Percentiles rank a stretch among this genome's conserved stretches.
These are phyloP conservation scores for Leccinum angustisporum DNA, from an alignment of 1,284 basidiomycete species.

Conservation along the genomic window DNA sequence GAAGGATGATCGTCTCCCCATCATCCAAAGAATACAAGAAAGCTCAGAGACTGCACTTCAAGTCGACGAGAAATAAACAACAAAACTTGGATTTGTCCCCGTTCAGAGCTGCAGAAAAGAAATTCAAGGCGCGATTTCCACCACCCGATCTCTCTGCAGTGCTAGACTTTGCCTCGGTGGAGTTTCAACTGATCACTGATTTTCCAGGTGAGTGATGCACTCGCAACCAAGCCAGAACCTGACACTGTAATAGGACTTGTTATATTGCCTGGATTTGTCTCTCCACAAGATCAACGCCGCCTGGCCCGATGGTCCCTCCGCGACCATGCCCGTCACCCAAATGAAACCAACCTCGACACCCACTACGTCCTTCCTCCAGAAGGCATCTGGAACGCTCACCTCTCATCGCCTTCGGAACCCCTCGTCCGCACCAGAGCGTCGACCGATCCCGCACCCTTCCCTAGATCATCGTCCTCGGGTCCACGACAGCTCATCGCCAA, in stretches of 20 bases:
- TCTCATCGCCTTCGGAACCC: slow-evolving; percentile 21
- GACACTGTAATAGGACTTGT: slow-evolving; percentile 66
- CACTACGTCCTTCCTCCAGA: slow-evolving; percentile 75
- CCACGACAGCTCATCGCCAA: slow-evolving; percentile 70
- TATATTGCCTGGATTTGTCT: slow-evolving; percentile 72
- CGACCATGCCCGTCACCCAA: slow-evolving; percentile 75
- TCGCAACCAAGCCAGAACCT: background rate
- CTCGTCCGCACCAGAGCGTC: slow-evolving; percentile 42
- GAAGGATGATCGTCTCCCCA: slow-evolving; percentile 7
- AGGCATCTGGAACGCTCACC: slow-evolving; percentile 71
- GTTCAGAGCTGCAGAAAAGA: slow-evolving; percentile 75
- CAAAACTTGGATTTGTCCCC: slow-evolving; percentile 51
- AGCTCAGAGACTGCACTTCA: slow-evolving; percentile 55
- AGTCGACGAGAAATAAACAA: slow-evolving; percentile 56
- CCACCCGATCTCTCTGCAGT: slow-evolving; percentile 69
- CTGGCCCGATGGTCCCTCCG: slow-evolving; percentile 71
- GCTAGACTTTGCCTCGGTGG: slow-evolving; percentile 44
- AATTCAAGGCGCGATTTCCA: slow-evolving; percentile 72
- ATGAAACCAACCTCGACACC: slow-evolving; percentile 83
- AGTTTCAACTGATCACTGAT: background rate
- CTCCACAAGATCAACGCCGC: slow-evolving; percentile 56
- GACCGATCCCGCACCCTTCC: slow-evolving; percentile 26
- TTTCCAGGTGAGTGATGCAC: slow-evolving; percentile 43
- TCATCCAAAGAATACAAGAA: slow-evolving; percentile 37
- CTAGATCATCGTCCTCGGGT: slow-evolving; percentile 39